phyloP scores from a whole-genome alignment of 2,329 filamentous ascomycete species.

The Macrophomina phaseolina region DNA sequence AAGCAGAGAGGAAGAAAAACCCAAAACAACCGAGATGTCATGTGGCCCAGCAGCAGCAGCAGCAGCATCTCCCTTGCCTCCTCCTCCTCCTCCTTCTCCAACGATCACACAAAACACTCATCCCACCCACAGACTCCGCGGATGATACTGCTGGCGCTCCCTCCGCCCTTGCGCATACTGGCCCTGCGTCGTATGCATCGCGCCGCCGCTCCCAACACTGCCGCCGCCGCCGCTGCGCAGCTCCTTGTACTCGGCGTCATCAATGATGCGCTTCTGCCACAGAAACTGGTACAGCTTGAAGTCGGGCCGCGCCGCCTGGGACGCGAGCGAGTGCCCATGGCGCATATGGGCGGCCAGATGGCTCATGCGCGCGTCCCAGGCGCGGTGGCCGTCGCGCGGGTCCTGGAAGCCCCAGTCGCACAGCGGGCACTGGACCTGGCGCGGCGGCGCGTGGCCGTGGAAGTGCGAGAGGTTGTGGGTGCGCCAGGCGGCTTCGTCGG shows the following conservation, averaged over 20 bases:
- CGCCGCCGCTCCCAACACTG: too few relatives aligned
- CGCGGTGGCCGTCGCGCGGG: conserved; percentile 28
- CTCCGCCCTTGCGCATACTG: background rate
- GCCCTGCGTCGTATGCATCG: conserved; percentile 1
- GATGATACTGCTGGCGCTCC: background rate
- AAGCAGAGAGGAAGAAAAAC: background rate
- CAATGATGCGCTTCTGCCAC: conserved; percentile 41
- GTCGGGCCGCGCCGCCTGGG: conserved; percentile 35
- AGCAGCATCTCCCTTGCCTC: too few relatives aligned
- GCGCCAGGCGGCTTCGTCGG: conserved; percentile 36
- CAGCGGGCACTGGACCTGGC: conserved; percentile 39
- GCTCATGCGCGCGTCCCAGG: conserved; percentile 38
- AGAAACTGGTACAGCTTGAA: conserved; percentile 39
- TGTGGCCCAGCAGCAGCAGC: background rate
- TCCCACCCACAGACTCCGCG: background rate
- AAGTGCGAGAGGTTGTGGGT: conserved; percentile 43
- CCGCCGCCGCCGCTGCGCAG: conserved; percentile 37
- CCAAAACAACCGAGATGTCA: background rate
- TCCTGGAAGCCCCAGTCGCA: conserved; percentile 36
- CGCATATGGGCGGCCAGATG: conserved; percentile 39
- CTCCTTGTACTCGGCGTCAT: conserved; percentile 41
- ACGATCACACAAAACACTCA: background rate
- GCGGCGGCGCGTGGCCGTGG: conserved; percentile 40
- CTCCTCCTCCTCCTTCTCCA: background rate
- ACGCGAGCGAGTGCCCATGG: conserved; percentile 34